Evolutionary conservation across 2,329 filamentous ascomycete species (phyloP).

Genomic region (Fonsecaea monophora): DNA sequence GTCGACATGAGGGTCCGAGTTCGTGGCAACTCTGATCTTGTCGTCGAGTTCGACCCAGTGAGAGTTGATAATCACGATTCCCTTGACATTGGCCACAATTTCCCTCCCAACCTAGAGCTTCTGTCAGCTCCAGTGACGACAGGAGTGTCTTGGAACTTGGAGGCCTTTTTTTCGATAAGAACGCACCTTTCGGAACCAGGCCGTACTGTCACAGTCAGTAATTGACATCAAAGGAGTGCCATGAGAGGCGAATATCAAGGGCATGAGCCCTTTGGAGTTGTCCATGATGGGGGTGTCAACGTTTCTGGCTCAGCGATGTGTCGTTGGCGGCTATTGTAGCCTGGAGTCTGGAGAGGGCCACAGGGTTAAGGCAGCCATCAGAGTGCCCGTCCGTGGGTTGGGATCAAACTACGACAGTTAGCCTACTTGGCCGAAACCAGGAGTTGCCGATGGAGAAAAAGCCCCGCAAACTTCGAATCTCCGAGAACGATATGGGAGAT

Average conservation of each 20-base stretch:
- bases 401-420: neutral
- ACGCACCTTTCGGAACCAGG: neutral
- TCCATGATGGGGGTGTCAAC: neutral
- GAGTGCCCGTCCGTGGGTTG: too few relatives aligned
- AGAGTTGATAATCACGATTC: slow-evolving; percentile 52
- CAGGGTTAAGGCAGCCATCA: too few relatives aligned
- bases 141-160: too few relatives aligned
- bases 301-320: too few relatives aligned
- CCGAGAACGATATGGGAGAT: neutral
- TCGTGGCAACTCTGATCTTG: slow-evolving; percentile 65
- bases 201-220: neutral
- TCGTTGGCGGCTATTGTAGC: too few relatives aligned
- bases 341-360: too few relatives aligned
- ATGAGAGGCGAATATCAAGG: neutral
- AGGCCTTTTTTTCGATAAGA: neutral
- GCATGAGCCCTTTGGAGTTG: neutral
- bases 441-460: neutral
- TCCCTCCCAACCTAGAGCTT: neutral
- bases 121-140: neutral
- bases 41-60: slow-evolving; percentile 68
- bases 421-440: neutral
- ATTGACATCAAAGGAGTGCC: neutral
- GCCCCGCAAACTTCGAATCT: neutral
- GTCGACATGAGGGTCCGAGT: slow-evolving; percentile 42
- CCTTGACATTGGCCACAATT: neutral